Evolutionary conservation across 176 grass and related monocot genomes (phyloP).

Genomic region (Thinopyrum elongatum): DNA sequence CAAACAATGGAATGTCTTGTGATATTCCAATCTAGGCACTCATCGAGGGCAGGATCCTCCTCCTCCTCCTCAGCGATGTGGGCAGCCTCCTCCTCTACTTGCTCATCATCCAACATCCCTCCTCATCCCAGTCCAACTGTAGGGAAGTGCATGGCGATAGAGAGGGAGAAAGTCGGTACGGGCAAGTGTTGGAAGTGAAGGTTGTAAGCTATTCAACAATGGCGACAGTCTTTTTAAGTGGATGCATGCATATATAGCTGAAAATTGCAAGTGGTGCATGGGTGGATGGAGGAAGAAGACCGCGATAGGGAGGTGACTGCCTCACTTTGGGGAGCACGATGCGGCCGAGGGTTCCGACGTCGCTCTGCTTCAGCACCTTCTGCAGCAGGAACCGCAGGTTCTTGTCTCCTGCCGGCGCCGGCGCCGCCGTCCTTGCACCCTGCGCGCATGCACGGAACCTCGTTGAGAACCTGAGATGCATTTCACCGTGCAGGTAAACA

Average conservation of each 20-base stretch:
- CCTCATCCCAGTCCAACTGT: no score
- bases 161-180: no score
- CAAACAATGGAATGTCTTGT: no score
- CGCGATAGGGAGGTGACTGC: not conserved
- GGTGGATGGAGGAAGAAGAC: not conserved
- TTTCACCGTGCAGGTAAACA: not conserved
- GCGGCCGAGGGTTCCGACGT: slow-evolving; percentile 79
- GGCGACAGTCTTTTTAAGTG: not conserved
- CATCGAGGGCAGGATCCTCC: no score
- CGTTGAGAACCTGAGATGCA: slow-evolving; percentile 1
- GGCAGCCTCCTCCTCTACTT: no score
- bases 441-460: slow-evolving; percentile 27
- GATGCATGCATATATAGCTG: not conserved
- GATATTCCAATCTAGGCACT: no score
- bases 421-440: slow-evolving; percentile 39
- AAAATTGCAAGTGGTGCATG: not conserved
- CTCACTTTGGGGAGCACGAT: slow-evolving; percentile 99
- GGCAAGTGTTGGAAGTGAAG: no score
- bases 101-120: no score
- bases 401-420: slow-evolving; percentile 36
- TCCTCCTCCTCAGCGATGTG: no score
- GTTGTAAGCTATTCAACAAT: no score
- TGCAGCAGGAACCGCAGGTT: slow-evolving; percentile 85
- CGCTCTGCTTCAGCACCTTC: slow-evolving; percentile 99
- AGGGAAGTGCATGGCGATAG: no score